Conservation (phyloP, 2,329 filamentous ascomycete genomes). For the Sporothrix curviconia region DNA sequence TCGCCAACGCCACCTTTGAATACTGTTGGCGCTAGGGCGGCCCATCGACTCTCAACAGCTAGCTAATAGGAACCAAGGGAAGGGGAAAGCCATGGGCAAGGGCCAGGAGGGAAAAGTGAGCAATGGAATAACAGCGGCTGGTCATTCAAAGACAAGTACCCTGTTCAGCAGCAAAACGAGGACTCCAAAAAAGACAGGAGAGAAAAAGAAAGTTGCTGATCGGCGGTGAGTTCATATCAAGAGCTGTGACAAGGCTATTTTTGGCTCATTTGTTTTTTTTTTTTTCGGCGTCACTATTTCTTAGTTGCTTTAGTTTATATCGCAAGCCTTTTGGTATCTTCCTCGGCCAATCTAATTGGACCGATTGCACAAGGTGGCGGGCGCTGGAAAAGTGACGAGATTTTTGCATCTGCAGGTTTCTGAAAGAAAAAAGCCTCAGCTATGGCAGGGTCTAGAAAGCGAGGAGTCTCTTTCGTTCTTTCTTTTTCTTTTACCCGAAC, state of each 20-base stretch:
- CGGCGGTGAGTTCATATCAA: neutral
- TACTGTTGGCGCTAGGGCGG: too few species aligned
- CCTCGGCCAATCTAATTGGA: constrained; percentile 9
- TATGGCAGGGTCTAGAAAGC: neutral
- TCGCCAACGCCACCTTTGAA: too few species aligned
- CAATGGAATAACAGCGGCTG: too few species aligned
- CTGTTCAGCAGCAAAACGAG: too few species aligned
- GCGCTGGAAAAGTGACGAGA: neutral
- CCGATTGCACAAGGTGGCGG: neutral
- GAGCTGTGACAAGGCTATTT: too few species aligned
- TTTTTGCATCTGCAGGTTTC: too few species aligned
- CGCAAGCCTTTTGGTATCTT: neutral
- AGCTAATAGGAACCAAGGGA: too few species aligned
- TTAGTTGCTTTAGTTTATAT: neutral
- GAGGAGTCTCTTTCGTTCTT: neutral
- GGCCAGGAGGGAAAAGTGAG: too few species aligned
- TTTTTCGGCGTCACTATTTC: neutral
- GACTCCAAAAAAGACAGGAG: neutral
- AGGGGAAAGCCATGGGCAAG: too few species aligned
- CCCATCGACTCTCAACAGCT: too few species aligned
- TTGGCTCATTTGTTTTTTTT: neutral
- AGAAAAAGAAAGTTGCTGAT: neutral
- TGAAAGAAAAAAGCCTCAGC: neutral
- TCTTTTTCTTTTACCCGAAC: neutral
- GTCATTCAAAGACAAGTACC: too few species aligned